phyloP scores from a whole-genome alignment of 1,139 yeast species.

The Kazachstania sp. region DNA sequence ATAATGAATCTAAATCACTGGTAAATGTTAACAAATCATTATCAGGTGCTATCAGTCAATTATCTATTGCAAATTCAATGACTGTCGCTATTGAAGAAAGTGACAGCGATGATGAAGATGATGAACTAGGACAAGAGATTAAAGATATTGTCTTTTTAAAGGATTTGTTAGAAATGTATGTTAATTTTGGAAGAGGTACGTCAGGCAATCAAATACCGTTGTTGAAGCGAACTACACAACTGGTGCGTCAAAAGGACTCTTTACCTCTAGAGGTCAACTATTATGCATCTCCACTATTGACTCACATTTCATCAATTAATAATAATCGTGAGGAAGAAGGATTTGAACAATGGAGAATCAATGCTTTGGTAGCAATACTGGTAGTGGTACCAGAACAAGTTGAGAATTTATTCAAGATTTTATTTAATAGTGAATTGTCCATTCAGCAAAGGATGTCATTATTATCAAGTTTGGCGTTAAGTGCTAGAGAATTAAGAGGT shows the following conservation, averaged over 20 bases:
- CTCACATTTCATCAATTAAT: conserved; percentile 38
- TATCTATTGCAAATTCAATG: not conserved
- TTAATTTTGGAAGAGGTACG: conserved; percentile 13
- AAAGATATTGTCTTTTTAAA: conserved; percentile 30
- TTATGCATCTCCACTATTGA: conserved; percentile 41
- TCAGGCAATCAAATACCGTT: conserved; percentile 14
- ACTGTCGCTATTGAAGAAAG: conserved; percentile 7
- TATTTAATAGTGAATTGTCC: conserved; percentile 56
- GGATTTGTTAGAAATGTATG: conserved; percentile 29
- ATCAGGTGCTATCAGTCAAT: not conserved
- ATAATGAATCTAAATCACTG: not conserved
- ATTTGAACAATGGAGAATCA: conserved; percentile 52
- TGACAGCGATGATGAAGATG: conserved; percentile 20
- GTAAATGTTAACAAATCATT: not conserved
- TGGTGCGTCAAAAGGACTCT: conserved; percentile 32
- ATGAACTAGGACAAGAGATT: conserved; percentile 4
- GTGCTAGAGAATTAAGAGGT: conserved; percentile 59
- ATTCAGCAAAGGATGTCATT: conserved; percentile 56
- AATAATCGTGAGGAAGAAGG: conserved; percentile 42
- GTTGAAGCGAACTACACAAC: conserved; percentile 27
- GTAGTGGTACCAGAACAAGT: conserved; percentile 40
- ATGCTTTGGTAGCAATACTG: conserved; percentile 48
- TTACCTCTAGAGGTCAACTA: conserved; percentile 33
- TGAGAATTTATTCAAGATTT: conserved; percentile 35
- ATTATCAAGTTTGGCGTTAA: conserved; percentile 47